Evolutionary conservation across 2,329 filamentous ascomycete genomes (phyloP).

Genomic region (Ophiosphaerella korrae): DNA sequence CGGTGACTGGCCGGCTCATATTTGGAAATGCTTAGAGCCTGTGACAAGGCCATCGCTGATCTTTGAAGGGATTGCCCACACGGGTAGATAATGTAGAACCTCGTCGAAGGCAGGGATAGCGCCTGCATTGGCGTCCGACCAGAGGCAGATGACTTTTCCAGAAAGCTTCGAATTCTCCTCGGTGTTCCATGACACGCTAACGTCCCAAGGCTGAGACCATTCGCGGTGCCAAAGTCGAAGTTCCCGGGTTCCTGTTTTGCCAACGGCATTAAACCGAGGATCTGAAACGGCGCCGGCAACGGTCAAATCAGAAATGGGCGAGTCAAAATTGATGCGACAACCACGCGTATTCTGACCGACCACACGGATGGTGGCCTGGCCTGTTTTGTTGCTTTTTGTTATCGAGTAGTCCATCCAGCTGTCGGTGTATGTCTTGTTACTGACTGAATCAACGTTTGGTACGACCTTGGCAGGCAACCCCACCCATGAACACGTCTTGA

Average conservation of each 20-base stretch:
- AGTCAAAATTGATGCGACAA: constrained; percentile 75
- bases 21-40: constrained; percentile 69
- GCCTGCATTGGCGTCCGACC: constrained; percentile 82
- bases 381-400: constrained; percentile 52
- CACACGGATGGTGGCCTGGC: constrained; percentile 67
- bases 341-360: constrained; percentile 76
- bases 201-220: constrained; percentile 77
- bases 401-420: constrained; percentile 71
- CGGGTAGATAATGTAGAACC: constrained; percentile 73
- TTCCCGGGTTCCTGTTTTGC: constrained; percentile 66
- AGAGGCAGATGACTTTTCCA: constrained; percentile 77
- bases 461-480: constrained; percentile 71
- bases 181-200: constrained; percentile 70
- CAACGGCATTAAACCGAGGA: constrained; percentile 67
- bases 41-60: constrained; percentile 78
- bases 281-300: constrained; percentile 68
- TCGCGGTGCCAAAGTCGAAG: constrained; percentile 82
- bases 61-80: constrained; percentile 81
- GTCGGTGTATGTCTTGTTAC: constrained; percentile 32
- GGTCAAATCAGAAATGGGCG: constrained; percentile 67
- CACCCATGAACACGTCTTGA: constrained; percentile 72
- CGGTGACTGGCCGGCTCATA: constrained; percentile 24
- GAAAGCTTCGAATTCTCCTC: constrained; percentile 40
- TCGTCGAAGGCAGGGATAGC: constrained; percentile 86
- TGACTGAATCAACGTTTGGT: constrained; percentile 39